Evolutionary conservation across 208 protist genomes (phyloP), one percentile per base, ranked within the genome.

Genomic region (Trypanosoma melophagium): DNA sequence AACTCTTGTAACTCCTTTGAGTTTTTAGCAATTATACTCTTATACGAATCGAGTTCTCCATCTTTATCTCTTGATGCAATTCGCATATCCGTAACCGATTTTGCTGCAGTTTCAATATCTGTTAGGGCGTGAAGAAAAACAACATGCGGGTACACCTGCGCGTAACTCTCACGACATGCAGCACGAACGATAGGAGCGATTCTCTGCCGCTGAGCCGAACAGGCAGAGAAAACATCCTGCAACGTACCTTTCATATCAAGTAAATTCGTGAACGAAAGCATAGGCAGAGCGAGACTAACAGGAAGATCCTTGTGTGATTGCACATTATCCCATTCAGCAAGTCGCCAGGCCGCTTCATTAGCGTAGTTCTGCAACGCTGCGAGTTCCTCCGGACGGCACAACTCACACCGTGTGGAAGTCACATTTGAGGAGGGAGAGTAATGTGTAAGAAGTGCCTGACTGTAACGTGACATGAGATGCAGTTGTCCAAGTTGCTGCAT

Each of bases 401-500:
- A 64, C 2, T 41, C 53, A 28, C 66, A 53, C 17, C 22, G 1
- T 54, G n/a, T 16, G 25, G 4, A 22, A 14, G 22, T 28, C n/a
- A 44, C 35, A 31, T 14, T 52, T 21, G 12, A 5, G 14, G 67
- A 42, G 19, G 24, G 55, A 28, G 41, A 19, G 4, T 47, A 56
- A 4, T 77, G 28, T n/a, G 25, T 56, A 2, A 77, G 66, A 2
- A 84, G 53, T n/a, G 68, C 64, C 19, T 74, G 53, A 47, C 66
- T 87, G 64, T 93, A 93, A 31, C 81, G 76, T 7, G 86, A 91
- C 68, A 90, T 93, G 71, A 94, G 81, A 65, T 96, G 88, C 41
- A 96, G 74, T 64, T 96, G 87, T 1, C 90, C 87, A 8, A 94
- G 75, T 64, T 93, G 83, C 25, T 84, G 79, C 84, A 96, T 86